Evolutionary conservation across 306 rosid species (phyloP).

Genomic region (Medicago truncatula): MtrunA17r5.0-ANR NC_053049.1:47086501-47087000

Average conservation of each 20-base stretch:
- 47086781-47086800: slow-evolving; percentile 78
- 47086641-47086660: background rate
- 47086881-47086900: slow-evolving; percentile 15
- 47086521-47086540: background rate
- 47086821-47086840: background rate
- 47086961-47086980: slow-evolving; percentile 50
- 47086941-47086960: slow-evolving; percentile 48
- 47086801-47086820: slow-evolving; percentile 62
- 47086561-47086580: slow-evolving; percentile 63
- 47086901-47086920: slow-evolving; percentile 46
- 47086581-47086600: background rate
- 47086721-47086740: slow-evolving; percentile 67
- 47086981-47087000: slow-evolving; percentile 45
- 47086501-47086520: background rate
- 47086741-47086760: slow-evolving; percentile 42
- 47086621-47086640: background rate
- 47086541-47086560: slow-evolving; percentile 61
- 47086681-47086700: slow-evolving; percentile 41
- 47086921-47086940: slow-evolving; percentile 49
- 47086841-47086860: background rate
- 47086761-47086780: slow-evolving; percentile 49
- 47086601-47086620: background rate
- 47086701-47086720: slow-evolving; percentile 51
- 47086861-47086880: background rate
- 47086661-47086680: slow-evolving; percentile 44